Evolutionary conservation across 1,284 basidiomycete species (phyloP).

Genomic region (Thelephora terrestris): DNA sequence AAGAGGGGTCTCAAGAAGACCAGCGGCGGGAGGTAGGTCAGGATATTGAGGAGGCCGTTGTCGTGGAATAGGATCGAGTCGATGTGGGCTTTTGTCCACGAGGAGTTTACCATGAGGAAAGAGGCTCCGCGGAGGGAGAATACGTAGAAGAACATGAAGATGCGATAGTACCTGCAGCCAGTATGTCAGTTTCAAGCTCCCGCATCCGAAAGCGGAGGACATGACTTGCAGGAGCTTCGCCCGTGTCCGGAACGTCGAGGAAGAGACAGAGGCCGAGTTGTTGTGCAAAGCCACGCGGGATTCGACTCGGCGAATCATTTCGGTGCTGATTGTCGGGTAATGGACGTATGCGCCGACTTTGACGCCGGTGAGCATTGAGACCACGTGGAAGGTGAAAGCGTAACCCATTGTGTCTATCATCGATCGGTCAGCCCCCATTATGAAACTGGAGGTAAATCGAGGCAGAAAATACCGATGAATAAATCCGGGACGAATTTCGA

Average conservation of each 20-base stretch:
- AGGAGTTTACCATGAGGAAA: conserved; percentile 89
- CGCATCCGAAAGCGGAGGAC: neutral
- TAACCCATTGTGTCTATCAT: conserved; percentile 94
- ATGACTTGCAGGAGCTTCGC: conserved; percentile 66
- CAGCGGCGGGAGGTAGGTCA: conserved; percentile 26
- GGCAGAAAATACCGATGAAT: conserved; percentile 61
- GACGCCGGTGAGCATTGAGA: conserved; percentile 50
- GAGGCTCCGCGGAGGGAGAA: conserved; percentile 65
- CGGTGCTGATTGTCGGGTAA: conserved; percentile 92
- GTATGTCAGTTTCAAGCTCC: neutral
- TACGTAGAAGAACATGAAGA: conserved; percentile 82
- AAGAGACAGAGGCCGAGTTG: conserved; percentile 53
- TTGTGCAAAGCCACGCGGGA: conserved; percentile 55
- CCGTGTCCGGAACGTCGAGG: conserved; percentile 45
- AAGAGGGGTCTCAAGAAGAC: conserved; percentile 18
- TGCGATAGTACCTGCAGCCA: conserved; percentile 69
- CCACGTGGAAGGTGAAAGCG: conserved; percentile 83
- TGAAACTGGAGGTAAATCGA: neutral
- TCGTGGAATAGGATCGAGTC: conserved; percentile 56
- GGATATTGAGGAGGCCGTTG: conserved; percentile 34
- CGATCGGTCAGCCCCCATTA: neutral
- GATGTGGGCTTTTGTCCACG: conserved; percentile 89
- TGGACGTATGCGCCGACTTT: conserved; percentile 90
- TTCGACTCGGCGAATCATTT: conserved; percentile 84
- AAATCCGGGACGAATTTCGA: conserved; percentile 71